A percentile compares a stretch with the other conserved stretches of the same genome.
phyloP scores from a whole-genome alignment of 352 stramenopile species.

The Phytophthora hibernalis region DNA sequence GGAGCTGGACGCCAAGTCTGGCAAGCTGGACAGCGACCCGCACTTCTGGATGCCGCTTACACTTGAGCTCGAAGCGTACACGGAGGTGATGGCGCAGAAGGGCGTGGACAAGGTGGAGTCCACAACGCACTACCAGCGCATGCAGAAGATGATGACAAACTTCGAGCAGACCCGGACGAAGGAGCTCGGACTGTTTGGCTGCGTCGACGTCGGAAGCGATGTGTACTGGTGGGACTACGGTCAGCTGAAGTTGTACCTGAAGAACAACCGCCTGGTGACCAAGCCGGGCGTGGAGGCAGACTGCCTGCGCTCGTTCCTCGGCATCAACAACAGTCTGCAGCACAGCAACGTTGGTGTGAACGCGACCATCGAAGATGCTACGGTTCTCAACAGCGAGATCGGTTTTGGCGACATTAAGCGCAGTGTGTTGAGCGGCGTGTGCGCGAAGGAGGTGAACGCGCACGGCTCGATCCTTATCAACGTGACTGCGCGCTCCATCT shows the following conservation, averaged over 20 bases:
- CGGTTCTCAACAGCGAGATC: constrained; percentile 86
- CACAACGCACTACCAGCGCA: constrained; percentile 91
- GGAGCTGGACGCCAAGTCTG: constrained; percentile 91
- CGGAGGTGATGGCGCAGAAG: constrained; percentile 96
- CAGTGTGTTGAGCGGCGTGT: constrained; percentile 93
- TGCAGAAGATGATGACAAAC: constrained; percentile 90
- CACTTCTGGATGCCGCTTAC: constrained; percentile 99
- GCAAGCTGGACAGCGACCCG: constrained; percentile 97
- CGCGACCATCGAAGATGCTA: constrained; percentile 66
- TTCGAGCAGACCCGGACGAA: constrained; percentile 79
- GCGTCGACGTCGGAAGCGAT: constrained; percentile 96
- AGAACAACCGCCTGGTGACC: constrained; percentile 96
- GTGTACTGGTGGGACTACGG: constrained; percentile 99
- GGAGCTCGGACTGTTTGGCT: constrained; percentile 94
- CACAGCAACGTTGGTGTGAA: constrained; percentile 75
- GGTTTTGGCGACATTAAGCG: constrained; percentile 67
- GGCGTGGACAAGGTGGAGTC: constrained; percentile 77
- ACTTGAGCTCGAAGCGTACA: constrained; percentile 92
- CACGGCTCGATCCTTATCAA: constrained; percentile 98
- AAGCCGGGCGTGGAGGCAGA: constrained; percentile 83
- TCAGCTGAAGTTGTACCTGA: constrained; percentile 97
- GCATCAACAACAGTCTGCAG: constrained; percentile 80
- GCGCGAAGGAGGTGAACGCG: constrained; percentile 89
- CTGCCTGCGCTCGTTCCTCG: constrained; percentile 80
- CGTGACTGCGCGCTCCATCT: constrained; percentile 96